Conservation (phyloP, 345 rosid species). For the Eucalyptus microcorys region DNA sequence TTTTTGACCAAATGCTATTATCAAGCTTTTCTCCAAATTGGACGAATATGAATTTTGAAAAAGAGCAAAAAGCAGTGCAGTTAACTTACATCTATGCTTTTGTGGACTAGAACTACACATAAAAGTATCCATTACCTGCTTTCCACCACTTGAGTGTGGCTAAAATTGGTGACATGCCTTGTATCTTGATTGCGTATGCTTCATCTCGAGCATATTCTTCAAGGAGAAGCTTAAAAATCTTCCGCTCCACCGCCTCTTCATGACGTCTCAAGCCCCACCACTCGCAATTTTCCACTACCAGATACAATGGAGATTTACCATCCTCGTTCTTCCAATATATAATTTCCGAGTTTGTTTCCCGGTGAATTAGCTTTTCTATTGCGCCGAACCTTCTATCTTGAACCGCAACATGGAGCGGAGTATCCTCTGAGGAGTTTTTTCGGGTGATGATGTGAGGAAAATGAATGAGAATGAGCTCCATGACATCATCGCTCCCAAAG, state of each 20-base stretch:
- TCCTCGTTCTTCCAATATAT: background rate
- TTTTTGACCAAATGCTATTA: background rate
- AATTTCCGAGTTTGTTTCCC: rapidly evolving
- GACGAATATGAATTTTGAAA: background rate
- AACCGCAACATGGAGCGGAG: too few relatives aligned
- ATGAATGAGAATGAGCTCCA: too few relatives aligned
- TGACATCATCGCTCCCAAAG: too few relatives aligned
- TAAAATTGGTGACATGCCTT: background rate
- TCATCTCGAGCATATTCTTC: background rate
- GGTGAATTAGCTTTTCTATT: background rate
- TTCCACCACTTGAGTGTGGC: rapidly evolving
- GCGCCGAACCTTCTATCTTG: rapidly evolving
- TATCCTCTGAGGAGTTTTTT: too few relatives aligned
- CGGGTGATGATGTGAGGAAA: too few relatives aligned
- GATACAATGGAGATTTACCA: background rate
- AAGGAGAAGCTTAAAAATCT: background rate
- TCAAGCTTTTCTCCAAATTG: background rate
- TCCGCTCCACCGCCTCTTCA: rapidly evolving
- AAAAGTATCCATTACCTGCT: background rate
- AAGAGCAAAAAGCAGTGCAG: background rate
- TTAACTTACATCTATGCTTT: background rate
- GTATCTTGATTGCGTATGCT: background rate
- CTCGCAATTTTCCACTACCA: background rate
- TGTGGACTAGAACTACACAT: background rate
- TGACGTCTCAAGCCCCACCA: rapidly evolving